phyloP scores from a whole-genome alignment of 306 rosid species.

The Elaeagnus macrophylla region DNA sequence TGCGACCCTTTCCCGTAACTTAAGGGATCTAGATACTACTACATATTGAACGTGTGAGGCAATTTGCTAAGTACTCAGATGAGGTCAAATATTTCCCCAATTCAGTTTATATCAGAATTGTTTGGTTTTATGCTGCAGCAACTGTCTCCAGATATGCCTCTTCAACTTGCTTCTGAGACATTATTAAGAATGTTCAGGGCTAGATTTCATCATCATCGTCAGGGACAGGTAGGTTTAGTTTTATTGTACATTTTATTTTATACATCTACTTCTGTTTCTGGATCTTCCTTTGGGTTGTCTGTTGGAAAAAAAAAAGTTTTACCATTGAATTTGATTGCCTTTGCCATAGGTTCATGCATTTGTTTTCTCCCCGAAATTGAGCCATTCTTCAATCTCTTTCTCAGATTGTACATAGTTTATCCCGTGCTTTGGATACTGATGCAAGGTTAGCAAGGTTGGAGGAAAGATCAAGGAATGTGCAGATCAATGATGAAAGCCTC shows the following conservation, averaged over 20 bases:
- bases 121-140: constrained; percentile 43
- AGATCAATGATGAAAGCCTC: constrained; percentile 90
- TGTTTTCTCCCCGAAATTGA: constrained; percentile 3
- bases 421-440: constrained; percentile 81
- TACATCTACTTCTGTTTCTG: no score
- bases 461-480: constrained; percentile 89
- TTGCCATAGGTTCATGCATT: no score
- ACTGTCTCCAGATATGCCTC: constrained; percentile 88
- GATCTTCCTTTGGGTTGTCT: no score
- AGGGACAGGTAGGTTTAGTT: constrained; percentile 60
- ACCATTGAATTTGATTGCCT: no score
- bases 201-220: constrained; percentile 82
- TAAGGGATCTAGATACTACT: no score
- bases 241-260: not conserved
- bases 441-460: constrained; percentile 90
- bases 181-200: constrained; percentile 87
- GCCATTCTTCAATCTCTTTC: constrained; percentile 13
- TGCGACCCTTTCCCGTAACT: no score
- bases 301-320: no score
- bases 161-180: constrained; percentile 94
- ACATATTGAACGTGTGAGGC: no score
- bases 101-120: constrained; percentile 4
- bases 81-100: not conserved
- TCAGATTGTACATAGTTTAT: constrained; percentile 80
- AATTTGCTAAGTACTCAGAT: no score